Evolutionary conservation across 495 filamentous ascomycete genomes (phyloP).

Genomic region (Aspergillus ellipticus): DNA sequence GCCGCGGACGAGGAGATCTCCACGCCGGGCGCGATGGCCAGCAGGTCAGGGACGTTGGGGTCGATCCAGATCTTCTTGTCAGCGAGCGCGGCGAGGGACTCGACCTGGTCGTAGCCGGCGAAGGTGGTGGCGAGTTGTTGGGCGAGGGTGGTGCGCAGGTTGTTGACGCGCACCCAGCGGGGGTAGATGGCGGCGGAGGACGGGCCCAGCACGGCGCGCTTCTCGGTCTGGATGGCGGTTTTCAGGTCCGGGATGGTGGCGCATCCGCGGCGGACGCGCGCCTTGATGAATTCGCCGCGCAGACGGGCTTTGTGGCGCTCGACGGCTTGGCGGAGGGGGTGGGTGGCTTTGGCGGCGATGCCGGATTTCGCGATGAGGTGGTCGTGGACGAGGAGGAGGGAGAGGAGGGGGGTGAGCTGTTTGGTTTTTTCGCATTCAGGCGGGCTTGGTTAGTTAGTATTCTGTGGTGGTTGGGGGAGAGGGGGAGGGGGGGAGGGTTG

Average conservation of each 20-base stretch:
- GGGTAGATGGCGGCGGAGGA: conserved; percentile 49
- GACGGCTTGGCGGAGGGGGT: conserved; percentile 70
- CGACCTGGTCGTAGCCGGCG: conserved; percentile 47
- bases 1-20: conserved; percentile 67
- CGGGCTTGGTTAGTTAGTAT: neutral
- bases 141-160: conserved; percentile 64
- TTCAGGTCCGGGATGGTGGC: conserved; percentile 61
- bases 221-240: conserved; percentile 46
- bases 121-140: conserved; percentile 70
- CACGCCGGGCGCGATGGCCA: conserved; percentile 66
- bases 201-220: conserved; percentile 16
- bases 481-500: neutral
- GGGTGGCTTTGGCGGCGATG: conserved; percentile 69
- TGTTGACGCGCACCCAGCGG: conserved; percentile 87
- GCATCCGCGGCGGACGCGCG: conserved; percentile 67
- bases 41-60: conserved; percentile 71
- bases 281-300: conserved; percentile 74
- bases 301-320: conserved; percentile 79
- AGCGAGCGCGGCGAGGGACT: conserved; percentile 42
- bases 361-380: conserved; percentile 75
- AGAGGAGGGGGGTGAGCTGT: conserved; percentile 69
- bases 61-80: conserved; percentile 56
- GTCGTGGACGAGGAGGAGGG: conserved; percentile 83
- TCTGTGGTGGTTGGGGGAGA: neutral
- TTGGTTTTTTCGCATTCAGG: conserved; percentile 1